Base-by-base conservation (phyloP, 495 filamentous ascomycete species). In the Cairneyella variabilis region DNA sequence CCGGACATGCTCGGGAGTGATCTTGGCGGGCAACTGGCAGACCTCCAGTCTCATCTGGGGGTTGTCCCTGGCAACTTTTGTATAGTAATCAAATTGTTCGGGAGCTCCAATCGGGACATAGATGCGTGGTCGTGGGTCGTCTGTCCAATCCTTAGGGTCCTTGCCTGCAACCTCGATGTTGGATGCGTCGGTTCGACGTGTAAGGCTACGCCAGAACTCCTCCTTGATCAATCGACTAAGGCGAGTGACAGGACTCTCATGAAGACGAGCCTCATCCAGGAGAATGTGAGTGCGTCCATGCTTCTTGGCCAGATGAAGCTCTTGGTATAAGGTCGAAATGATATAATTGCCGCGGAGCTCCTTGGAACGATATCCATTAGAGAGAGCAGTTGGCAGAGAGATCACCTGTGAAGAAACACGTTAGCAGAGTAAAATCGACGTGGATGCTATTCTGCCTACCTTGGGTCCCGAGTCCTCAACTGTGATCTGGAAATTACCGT, bases 401-500 rank as follows among this genome's bases (percentile, higher is more conserved):
- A 97, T 72, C 27, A 86, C 81, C 82, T 90, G 58, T n/a, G 18
- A 36, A 17, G 9, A 7, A 36, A 45, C 6, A 48, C 10, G 30
- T 64, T 27, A 62, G 51, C 50, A 43, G 18, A 30, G 18, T 38
- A 14, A 20, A 40, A 38, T 32, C 16, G 25, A 34, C 11, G 1
- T 26, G n/a, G 17, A 37, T 20, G 37, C 51, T 14, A 27, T 71
- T 47, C 20, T 27, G 14, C 44, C 49, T 67, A 92, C 90, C 83
- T 98, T 98, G 17, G 93, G 93, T 11, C 93, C 93, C 51, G 76
- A 71, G 71, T 97, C 93, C 65, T 97, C 92, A 59, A 97, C 95
- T 4, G 93, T 97, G 64, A 98, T 98, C 68, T 97, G 90, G 72
- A 84, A 84, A 65, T 97, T 95, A 17, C 76, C 71, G 68, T 98